Percentiles rank a stretch among this genome's conserved stretches.
These are phyloP conservation scores for Chlamydomonas schloesseri DNA, from an alignment of 139 green algal species.

Conservation along the genomic window DNA sequence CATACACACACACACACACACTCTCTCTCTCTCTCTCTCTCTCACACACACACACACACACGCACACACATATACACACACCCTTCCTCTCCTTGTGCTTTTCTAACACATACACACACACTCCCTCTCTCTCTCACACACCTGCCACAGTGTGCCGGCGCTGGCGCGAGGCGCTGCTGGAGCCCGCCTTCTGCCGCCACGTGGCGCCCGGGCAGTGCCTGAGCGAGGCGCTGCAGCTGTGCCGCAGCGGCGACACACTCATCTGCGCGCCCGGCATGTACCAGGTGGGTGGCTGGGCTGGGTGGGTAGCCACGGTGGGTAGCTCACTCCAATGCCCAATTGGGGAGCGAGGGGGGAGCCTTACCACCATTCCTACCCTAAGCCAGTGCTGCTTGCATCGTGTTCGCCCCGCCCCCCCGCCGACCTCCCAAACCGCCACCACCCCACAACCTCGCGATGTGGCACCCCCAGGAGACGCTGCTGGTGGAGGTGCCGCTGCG, in stretches of 20 bases:
- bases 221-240: not conserved
- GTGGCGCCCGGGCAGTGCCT: not conserved
- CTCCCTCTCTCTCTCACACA: too few relatives aligned
- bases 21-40: too few relatives aligned
- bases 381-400: too few relatives aligned
- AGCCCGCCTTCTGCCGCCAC: slow-evolving; percentile 5
- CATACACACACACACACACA: too few relatives aligned
- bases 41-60: too few relatives aligned
- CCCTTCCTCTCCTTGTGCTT: too few relatives aligned
- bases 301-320: not conserved
- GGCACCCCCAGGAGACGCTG: slow-evolving; percentile 13
- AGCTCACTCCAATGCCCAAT: not conserved
- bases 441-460: too few relatives aligned
- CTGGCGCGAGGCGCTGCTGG: slow-evolving; percentile 12
- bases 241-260: slow-evolving; percentile 14
- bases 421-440: not conserved
- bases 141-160: slow-evolving; percentile 24
- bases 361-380: too few relatives aligned
- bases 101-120: too few relatives aligned
- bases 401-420: not conserved
- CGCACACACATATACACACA: too few relatives aligned
- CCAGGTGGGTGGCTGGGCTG: not conserved
- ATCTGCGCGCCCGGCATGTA: slow-evolving; percentile 25
- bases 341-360: too few relatives aligned
- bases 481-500: slow-evolving; percentile 19